A percentile compares a stretch with the other conserved stretches of the same genome.
Conservation (phyloP, 768 basidiomycete genomes). For the Psilocybe azurescens region DNA sequence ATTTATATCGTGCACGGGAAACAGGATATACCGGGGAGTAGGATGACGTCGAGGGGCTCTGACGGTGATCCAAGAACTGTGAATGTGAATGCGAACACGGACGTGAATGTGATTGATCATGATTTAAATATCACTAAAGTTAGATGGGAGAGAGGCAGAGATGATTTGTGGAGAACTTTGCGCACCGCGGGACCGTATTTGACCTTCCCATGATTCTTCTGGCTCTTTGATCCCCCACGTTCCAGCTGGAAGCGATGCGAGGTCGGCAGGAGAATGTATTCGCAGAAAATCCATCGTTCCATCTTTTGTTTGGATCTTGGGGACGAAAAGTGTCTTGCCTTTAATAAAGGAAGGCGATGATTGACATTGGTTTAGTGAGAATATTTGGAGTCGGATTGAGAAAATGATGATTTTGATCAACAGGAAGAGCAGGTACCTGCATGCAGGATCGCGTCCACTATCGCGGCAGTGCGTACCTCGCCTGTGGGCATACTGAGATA, state of each 20-base stretch:
- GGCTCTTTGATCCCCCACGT: constrained; percentile 84
- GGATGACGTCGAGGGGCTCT: constrained; percentile 62
- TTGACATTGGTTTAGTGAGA: neutral
- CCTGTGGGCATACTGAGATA: constrained; percentile 82
- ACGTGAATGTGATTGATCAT: neutral
- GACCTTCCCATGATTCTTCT: constrained; percentile 43
- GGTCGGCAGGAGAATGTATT: constrained; percentile 63
- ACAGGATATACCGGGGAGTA: constrained; percentile 60
- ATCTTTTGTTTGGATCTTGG: constrained; percentile 56
- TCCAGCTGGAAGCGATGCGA: constrained; percentile 59
- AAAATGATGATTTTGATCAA: neutral
- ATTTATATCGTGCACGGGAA: neutral
- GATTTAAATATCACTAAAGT: neutral
- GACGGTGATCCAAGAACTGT: constrained; percentile 23
- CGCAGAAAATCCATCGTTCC: constrained; percentile 70
- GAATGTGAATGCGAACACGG: neutral
- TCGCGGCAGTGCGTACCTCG: constrained; percentile 63
- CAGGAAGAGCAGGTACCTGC: constrained; percentile 44
- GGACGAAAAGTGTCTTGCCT: constrained; percentile 73
- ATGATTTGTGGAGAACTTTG: constrained; percentile 4
- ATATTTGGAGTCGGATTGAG: neutral
- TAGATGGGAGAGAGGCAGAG: neutral
- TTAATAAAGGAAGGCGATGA: constrained; percentile 25
- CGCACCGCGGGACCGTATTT: constrained; percentile 58
- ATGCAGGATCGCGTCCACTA: constrained; percentile 59